A percentile compares a stretch with the other conserved stretches of the same genome.
phyloP scores from a whole-genome alignment of 225 moss, liverwort and hornwort species.

The Bryum argenteum region DNA sequence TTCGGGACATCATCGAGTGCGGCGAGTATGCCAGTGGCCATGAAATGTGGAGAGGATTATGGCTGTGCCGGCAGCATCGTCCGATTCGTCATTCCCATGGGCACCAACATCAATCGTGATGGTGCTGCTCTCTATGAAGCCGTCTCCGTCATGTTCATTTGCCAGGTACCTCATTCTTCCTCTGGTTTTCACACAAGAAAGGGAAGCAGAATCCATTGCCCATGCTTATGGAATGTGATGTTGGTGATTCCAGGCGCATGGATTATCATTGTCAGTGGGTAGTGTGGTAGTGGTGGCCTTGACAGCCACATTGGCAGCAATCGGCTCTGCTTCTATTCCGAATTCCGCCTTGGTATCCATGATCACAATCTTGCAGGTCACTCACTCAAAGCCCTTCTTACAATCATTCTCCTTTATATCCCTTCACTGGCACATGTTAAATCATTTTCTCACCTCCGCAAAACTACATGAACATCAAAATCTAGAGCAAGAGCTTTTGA shows the following conservation, averaged over 20 bases:
- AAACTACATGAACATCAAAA: no score
- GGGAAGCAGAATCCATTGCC: background rate
- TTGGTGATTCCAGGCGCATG: conserved; percentile 73
- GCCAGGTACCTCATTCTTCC: conserved; percentile 56
- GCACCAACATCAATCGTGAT: conserved; percentile 92
- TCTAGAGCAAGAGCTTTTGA: no score
- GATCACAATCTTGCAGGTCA: conserved; percentile 87
- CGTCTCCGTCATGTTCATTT: conserved; percentile 90
- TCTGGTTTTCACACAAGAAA: no score
- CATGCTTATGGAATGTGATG: background rate
- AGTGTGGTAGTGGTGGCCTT: conserved; percentile 76
- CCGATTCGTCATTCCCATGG: conserved; percentile 89
- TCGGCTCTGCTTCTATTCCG: conserved; percentile 90
- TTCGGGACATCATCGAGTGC: conserved; percentile 88
- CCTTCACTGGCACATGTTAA: no score
- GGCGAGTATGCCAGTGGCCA: conserved; percentile 93
- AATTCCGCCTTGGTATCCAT: conserved; percentile 81
- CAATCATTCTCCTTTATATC: background rate
- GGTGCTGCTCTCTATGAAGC: conserved; percentile 97
- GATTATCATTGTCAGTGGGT: conserved; percentile 70
- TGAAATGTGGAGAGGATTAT: conserved; percentile 74
- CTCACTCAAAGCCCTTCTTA: background rate
- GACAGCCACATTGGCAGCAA: conserved; percentile 84
- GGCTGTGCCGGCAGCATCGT: conserved; percentile 81
- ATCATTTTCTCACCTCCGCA: no score